phyloP scores from a whole-genome alignment of 805 yeast genomes.

The Candida glaebosa region DNA sequence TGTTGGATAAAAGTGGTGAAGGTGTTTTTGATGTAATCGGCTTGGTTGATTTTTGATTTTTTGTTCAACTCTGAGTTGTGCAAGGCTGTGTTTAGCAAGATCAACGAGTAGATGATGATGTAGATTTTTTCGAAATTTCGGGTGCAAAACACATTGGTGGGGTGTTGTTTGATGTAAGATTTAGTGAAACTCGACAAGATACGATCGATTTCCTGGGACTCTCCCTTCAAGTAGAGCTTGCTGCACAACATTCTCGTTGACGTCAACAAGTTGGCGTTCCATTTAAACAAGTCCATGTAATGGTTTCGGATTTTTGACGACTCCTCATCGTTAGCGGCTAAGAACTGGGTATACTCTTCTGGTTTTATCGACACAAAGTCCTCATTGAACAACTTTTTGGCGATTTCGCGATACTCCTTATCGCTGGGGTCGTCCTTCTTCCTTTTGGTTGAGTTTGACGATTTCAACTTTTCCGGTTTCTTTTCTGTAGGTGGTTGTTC shows the following conservation, averaged over 20 bases:
- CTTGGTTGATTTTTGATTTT: constrained; percentile 36
- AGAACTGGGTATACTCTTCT: constrained; percentile 42
- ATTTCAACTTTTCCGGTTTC: neutral
- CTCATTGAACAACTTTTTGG: constrained; percentile 33
- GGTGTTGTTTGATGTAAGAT: constrained; percentile 55
- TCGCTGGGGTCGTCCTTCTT: constrained; percentile 4
- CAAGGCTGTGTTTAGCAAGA: constrained; percentile 73
- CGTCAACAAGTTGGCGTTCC: constrained; percentile 49
- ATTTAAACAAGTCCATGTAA: constrained; percentile 46
- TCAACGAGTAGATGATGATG: constrained; percentile 65
- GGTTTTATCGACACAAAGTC: constrained; percentile 42
- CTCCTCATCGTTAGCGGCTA: constrained; percentile 38
- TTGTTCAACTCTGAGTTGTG: constrained; percentile 49
- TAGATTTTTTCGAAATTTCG: constrained; percentile 55
- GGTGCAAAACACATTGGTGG: constrained; percentile 46
- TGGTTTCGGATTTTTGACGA: constrained; percentile 35
- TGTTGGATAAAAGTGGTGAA: constrained; percentile 40
- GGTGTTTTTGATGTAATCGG: constrained; percentile 41
- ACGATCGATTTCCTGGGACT: constrained; percentile 76
- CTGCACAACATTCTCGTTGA: constrained; percentile 62
- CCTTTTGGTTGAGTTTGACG: neutral
- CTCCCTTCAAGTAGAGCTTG: constrained; percentile 72
- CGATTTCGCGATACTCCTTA: constrained; percentile 30
- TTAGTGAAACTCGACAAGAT: constrained; percentile 65
- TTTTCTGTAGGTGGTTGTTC: neutral